phyloP scores from a whole-genome alignment of 176 grass and related monocot species.

The Oryza glumipatula region DNA sequence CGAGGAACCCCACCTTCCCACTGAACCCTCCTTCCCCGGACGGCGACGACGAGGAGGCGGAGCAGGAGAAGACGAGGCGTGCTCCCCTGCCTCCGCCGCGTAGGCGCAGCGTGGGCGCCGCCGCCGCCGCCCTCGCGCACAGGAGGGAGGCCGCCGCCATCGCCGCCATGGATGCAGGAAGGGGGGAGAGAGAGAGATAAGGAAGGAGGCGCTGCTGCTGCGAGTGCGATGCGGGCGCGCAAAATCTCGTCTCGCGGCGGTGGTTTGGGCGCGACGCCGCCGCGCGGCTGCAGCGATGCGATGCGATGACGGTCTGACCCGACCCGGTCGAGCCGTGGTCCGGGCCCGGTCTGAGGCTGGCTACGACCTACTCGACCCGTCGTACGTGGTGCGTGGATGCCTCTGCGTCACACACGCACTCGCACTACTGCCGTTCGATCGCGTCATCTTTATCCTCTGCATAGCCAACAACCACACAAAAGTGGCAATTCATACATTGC shows the following conservation, averaged over 20 bases:
- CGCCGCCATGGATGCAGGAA: not conserved
- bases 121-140: slow-evolving; percentile 30
- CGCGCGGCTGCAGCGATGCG: too few species aligned
- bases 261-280: not conserved
- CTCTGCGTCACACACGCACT: too few species aligned
- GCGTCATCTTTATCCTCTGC: too few species aligned
- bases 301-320: not conserved
- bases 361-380: too few species aligned
- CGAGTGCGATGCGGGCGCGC: not conserved
- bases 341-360: too few species aligned
- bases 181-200: not conserved
- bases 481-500: too few species aligned
- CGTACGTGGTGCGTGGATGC: too few species aligned
- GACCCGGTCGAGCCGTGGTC: too few species aligned
- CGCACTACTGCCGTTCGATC: too few species aligned
- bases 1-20: slow-evolving; percentile 84
- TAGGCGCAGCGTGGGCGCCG: not conserved
- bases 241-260: not conserved
- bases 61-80: slow-evolving; percentile 38
- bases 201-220: not conserved
- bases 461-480: too few species aligned
- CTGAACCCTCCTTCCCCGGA: not conserved
- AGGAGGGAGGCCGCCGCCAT: slow-evolving; percentile 48
- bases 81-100: slow-evolving; percentile 3
- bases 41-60: not conserved